Base-by-base conservation (phyloP, 2,329 filamentous ascomycete species). In the Graphilbum fragrans region DNA sequence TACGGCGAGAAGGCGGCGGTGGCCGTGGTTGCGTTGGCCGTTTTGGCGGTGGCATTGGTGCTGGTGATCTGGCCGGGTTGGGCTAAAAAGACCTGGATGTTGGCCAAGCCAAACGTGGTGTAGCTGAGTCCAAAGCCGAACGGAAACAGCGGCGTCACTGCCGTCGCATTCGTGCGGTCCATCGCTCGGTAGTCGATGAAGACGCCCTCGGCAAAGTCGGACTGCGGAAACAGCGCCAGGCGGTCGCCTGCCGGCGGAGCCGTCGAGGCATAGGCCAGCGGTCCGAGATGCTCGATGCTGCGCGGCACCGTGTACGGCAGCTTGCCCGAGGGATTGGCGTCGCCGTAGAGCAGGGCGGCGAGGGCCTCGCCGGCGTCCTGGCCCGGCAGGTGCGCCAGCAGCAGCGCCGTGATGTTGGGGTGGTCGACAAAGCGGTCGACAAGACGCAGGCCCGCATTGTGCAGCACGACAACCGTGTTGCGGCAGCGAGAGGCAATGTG, bases 71-170 rank as follows among this genome's bases (percentile, higher is more conserved):
- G n/a, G n/a, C n/a, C n/a, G n/a, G n/a, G n/a, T n/a, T n/a, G n/a
- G n/a, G 17, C 23, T 14, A 16, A 11, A 2, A 11, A 17, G 31
- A 83, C 61, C 19, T 65, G 57, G 19, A 87, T 60, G 52, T 80
- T 62, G 3, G 77, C 75, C 61, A 83, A 84, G 40, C 70, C 59
- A 54, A 88, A 86, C 2, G 70, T 82, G 2, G 82, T 84, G 66
- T 87, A 90, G 0, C 76, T 82, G 7, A 90, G 65, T 43, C 84
- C 85, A 50, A 72, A 82, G 6, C 84, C 84, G 50, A 88, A 90
- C 52, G 86, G 82, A 57, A 77, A 88, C 45, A 82, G 72, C 1
- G 83, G 83, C 9, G 71, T 72, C 42, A 74, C 70, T 1, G 82
- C 82, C 6, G 72, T 73, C 43, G 74, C 70, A 46, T 71, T 60